phyloP scores from a whole-genome alignment of 352 stramenopile genomes.

The Phytophthora aleatoria region DNA sequence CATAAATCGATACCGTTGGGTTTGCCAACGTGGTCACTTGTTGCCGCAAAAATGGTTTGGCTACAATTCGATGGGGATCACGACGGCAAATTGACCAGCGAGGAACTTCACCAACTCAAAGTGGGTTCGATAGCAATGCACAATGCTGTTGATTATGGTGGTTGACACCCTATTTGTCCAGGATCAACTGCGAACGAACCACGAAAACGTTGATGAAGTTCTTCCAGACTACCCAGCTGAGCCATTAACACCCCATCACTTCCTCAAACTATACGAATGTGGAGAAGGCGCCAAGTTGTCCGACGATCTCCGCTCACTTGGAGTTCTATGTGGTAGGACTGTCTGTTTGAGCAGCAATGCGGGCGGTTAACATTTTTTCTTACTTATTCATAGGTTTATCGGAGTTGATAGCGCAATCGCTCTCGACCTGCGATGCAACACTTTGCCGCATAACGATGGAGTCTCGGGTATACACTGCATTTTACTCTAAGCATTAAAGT shows the following conservation, averaged over 20 bases:
- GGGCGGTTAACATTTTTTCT: not conserved
- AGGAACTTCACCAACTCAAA: slow-evolving; percentile 46
- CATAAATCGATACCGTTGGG: slow-evolving; percentile 4
- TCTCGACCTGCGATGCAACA: slow-evolving; percentile 30
- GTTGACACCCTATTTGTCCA: slow-evolving; percentile 4
- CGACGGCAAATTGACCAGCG: slow-evolving; percentile 31
- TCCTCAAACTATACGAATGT: slow-evolving; percentile 43
- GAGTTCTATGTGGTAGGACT: slow-evolving; percentile 48
- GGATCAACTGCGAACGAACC: slow-evolving; percentile 33
- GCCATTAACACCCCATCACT: slow-evolving; percentile 12
- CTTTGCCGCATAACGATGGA: slow-evolving; percentile 33
- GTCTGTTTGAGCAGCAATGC: not conserved
- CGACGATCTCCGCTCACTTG: slow-evolving; percentile 44
- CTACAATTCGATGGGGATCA: slow-evolving; percentile 39
- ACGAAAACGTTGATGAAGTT: slow-evolving; percentile 33
- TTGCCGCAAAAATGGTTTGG: slow-evolving; percentile 51
- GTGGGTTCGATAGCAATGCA: slow-evolving; percentile 24
- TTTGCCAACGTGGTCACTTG: slow-evolving; percentile 35
- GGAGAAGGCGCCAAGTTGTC: slow-evolving; percentile 31
- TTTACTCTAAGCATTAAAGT: not conserved
- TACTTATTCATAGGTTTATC: slow-evolving; percentile 25
- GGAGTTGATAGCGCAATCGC: slow-evolving; percentile 14
- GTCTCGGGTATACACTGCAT: slow-evolving; percentile 22
- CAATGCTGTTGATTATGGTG: not conserved
- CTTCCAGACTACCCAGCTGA: slow-evolving; percentile 20